These are phyloP conservation scores for Knoxia roxburghii DNA, from an alignment of 257 asterid species.

Conservation along the genomic window DNA sequence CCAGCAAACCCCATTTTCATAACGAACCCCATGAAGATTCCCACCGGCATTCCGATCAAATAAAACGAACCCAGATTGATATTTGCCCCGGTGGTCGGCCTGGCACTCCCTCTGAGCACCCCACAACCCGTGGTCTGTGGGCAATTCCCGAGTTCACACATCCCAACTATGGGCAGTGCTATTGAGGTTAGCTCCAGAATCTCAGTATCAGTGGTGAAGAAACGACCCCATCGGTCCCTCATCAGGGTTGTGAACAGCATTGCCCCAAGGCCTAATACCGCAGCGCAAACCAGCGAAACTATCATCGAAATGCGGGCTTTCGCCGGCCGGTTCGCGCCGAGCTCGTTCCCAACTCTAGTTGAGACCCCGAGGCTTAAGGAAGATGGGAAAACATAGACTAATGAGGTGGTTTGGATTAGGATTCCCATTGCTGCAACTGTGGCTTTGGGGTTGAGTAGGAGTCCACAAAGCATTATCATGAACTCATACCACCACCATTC, in stretches of 20 bases:
- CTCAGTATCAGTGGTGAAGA: slow-evolving; percentile 62
- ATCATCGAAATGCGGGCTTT: slow-evolving; percentile 58
- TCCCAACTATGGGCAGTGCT: slow-evolving; percentile 83
- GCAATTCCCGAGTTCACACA: slow-evolving; percentile 92
- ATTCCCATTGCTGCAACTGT: slow-evolving; percentile 91
- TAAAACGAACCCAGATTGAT: slow-evolving; percentile 86
- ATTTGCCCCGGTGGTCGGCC: slow-evolving; percentile 78
- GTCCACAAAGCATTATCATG: slow-evolving; percentile 81
- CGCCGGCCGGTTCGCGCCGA: slow-evolving; percentile 66
- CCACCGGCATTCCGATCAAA: slow-evolving; percentile 92
- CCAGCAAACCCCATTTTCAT: slow-evolving; percentile 75
- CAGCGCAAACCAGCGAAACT: slow-evolving; percentile 45
- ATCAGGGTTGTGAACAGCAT: slow-evolving; percentile 58
- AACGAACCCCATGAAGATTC: slow-evolving; percentile 63
- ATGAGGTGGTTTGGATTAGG: slow-evolving; percentile 73
- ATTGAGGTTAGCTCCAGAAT: slow-evolving; percentile 60
- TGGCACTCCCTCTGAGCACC: slow-evolving; percentile 76
- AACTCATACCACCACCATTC: slow-evolving; percentile 99
- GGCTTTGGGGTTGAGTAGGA: slow-evolving; percentile 59
- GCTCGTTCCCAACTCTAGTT: slow-evolving; percentile 68
- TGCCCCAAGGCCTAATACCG: slow-evolving; percentile 54
- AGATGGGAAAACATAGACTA: slow-evolving; percentile 85
- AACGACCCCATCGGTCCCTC: slow-evolving; percentile 64
- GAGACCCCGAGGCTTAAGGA: slow-evolving; percentile 80
- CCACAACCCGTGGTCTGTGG: slow-evolving; percentile 98